Conservation (phyloP, 305 asterid genomes). For the Lippia alba region DNA sequence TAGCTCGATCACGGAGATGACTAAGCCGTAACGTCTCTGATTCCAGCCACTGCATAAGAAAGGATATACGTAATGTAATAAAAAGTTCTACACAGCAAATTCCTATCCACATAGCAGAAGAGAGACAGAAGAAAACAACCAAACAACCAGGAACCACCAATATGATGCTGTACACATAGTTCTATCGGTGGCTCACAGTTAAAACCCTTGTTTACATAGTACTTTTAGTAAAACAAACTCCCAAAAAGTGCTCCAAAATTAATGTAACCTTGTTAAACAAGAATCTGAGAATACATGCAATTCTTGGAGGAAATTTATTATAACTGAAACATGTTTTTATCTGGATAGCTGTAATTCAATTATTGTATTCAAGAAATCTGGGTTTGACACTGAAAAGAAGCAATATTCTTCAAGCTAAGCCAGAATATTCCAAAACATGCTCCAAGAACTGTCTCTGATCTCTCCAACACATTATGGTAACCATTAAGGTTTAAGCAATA, state of each 20-base stretch:
- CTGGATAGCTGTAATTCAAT: too few species aligned
- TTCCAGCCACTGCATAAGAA: constrained; percentile 90
- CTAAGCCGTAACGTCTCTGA: constrained; percentile 82
- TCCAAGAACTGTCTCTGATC: too few species aligned
- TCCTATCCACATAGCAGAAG: constrained; percentile 21
- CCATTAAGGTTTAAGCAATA: not conserved
- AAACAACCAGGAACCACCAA: constrained; percentile 18
- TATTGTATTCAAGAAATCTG: too few species aligned
- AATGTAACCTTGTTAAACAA: not conserved
- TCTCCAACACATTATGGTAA: too few species aligned
- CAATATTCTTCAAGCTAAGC: too few species aligned
- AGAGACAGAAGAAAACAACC: not conserved
- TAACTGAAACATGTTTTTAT: too few species aligned
- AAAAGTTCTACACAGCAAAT: not conserved
- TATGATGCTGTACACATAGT: not conserved
- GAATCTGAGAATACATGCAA: not conserved
- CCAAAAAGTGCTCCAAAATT: not conserved
- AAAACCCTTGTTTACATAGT: not conserved
- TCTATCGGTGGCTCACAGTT: not conserved
- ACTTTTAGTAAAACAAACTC: not conserved
- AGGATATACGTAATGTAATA: constrained; percentile 22
- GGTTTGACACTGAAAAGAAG: too few species aligned
- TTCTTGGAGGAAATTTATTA: not conserved
- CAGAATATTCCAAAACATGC: too few species aligned
- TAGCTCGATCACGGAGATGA: constrained; percentile 99